Evolutionary conservation across 768 basidiomycete species (phyloP).

Genomic region (Jaapia argillacea): DNA sequence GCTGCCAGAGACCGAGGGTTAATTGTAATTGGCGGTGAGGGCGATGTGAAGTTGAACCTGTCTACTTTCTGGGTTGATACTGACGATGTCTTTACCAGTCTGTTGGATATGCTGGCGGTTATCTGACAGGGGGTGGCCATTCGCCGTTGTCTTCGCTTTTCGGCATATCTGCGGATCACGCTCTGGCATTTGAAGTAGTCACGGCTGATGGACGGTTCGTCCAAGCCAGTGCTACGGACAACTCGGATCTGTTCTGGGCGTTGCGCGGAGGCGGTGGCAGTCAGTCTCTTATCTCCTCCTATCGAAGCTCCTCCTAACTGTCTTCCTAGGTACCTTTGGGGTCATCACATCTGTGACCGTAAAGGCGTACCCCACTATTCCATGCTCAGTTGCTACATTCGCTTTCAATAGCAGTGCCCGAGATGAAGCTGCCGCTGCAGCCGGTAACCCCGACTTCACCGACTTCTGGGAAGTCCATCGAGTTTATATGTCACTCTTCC

Average conservation of each 20-base stretch:
- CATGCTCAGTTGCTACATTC: too few species aligned
- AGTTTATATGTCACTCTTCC: too few species aligned
- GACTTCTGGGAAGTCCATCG: too few species aligned
- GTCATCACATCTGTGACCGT: too few species aligned
- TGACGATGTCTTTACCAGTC: background rate
- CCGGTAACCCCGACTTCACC: too few species aligned
- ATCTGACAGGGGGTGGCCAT: background rate
- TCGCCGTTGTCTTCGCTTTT: background rate
- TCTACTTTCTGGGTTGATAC: background rate
- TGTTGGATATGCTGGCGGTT: background rate
- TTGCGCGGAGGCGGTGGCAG: slow-evolving; percentile 1
- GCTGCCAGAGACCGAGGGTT: too few species aligned
- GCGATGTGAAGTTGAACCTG: background rate
- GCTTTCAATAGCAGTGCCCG: too few species aligned
- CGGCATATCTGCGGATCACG: background rate
- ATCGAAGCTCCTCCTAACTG: background rate
- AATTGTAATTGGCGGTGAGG: too few species aligned
- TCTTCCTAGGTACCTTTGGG: too few species aligned
- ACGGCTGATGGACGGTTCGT: background rate
- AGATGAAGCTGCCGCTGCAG: too few species aligned
- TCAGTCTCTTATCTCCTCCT: background rate
- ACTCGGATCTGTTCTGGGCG: slow-evolving; percentile 4
- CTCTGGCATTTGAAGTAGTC: background rate
- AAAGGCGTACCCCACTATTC: too few species aligned
- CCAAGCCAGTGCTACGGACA: background rate